phyloP scores from a whole-genome alignment of 768 basidiomycete species.

The Trametes maxima region DNA sequence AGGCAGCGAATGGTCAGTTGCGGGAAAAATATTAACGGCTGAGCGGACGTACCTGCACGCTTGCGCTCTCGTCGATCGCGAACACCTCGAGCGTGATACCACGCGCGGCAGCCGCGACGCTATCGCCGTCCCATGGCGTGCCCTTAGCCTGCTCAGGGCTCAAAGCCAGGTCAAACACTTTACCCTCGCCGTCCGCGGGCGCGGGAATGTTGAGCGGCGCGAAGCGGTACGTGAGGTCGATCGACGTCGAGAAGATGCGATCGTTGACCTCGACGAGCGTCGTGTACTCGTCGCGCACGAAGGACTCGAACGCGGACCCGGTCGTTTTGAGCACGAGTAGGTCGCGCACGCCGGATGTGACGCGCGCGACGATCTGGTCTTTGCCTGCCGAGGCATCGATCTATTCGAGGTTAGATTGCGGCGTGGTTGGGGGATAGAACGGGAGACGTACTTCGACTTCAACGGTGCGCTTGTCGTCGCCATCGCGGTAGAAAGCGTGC shows the following conservation, averaged over 20 bases:
- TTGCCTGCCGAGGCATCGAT: slow-evolving; percentile 69
- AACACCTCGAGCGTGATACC: slow-evolving; percentile 77
- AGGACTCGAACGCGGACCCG: slow-evolving; percentile 82
- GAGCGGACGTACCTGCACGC: slow-evolving; percentile 68
- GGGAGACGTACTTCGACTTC: slow-evolving; percentile 36
- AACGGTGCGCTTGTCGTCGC: slow-evolving; percentile 82
- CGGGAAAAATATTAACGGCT: background rate
- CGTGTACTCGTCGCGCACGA: slow-evolving; percentile 86
- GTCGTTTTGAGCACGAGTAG: slow-evolving; percentile 89
- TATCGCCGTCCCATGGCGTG: slow-evolving; percentile 60
- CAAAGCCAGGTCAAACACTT: slow-evolving; percentile 47
- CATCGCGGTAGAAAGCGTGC: slow-evolving; percentile 86
- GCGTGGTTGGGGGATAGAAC: slow-evolving; percentile 5
- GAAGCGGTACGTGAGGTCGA: slow-evolving; percentile 78
- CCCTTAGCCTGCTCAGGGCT: slow-evolving; percentile 39
- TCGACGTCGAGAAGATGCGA: slow-evolving; percentile 86
- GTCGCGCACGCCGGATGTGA: slow-evolving; percentile 75
- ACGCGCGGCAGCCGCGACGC: slow-evolving; percentile 55
- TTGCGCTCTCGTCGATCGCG: slow-evolving; percentile 86
- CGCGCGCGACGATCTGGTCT: slow-evolving; percentile 59
- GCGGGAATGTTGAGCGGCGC: slow-evolving; percentile 45
- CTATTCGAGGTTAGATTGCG: slow-evolving; percentile 34
- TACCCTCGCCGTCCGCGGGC: slow-evolving; percentile 54
- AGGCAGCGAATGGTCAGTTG: no score
- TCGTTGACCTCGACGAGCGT: slow-evolving; percentile 83